Base-by-base conservation (phyloP, 345 rosid species). In the Nephelium lappaceum region DNA sequence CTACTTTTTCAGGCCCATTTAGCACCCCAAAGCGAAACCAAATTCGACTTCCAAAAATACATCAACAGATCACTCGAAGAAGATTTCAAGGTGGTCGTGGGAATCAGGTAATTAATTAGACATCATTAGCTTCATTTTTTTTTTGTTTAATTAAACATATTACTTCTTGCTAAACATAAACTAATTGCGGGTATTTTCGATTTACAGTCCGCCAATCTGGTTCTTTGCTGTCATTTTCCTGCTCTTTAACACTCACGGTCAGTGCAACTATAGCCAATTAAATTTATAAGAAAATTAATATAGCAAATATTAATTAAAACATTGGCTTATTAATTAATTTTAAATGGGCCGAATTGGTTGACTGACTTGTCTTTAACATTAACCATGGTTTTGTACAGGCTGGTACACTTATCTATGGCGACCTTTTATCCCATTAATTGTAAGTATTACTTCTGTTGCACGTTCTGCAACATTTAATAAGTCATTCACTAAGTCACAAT, bases 1-100 rank as follows among this genome's bases (percentile, higher is more conserved):
- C n/a, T n/a, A n/a, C n/a, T n/a, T n/a, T n/a, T 79, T 62, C 80
- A 96, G 99, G 98, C 99, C 15, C 98, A 96, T 83, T 82, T 96
- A 83, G 91, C 94, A 53, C 97, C 94, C 0, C 91, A 90, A 78
- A 91, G 97, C 69, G 89, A 88, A 2, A 78, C 83, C 41, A 77
- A 77, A 21, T 94, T 96, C 77, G 79, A 96, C 81, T 96, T 96
- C 81, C 92, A 90, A 25, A 91, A 91, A 62, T 96, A 96, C 73
- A 94, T 96, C 47, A 89, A 90, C 8, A 88, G 98, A 82, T 94
- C 98, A 68, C 86, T 96, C 43, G 97, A 96, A 67, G 97, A 94
- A 69, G 99, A 96, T 77, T 94, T 96, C 83, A 93, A 89, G 81
- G 93, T 83, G 38, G 93, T 96, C 4, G 97, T 96, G 7, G 98